Evolutionary conservation across 768 basidiomycete species (phyloP), one percentile per base, ranked within the genome.

Genomic region (Gloeopeniophorella convolvens): DNA sequence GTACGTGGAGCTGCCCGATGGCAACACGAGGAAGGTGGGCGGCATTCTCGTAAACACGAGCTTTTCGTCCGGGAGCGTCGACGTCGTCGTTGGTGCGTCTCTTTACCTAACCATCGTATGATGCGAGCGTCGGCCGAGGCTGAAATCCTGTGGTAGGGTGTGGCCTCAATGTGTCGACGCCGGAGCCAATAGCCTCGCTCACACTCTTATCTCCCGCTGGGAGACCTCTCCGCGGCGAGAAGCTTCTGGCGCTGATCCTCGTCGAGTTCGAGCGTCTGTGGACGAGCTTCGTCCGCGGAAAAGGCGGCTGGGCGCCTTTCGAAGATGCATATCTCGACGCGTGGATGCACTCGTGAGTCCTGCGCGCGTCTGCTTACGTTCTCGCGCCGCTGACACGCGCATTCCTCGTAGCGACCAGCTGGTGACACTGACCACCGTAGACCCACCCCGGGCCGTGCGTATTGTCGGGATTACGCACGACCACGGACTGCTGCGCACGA

Each of bases 281-380:
- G 92, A 64, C 67, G 6, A 65, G 63, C 2, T 98, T 97, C 61
- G 60, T 92, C 23, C 64, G 69, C 15, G 73, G 74, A 32, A 65
- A 70, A 18, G 87, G 89, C 0, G 81, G 78, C 3, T 98, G 98
- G 63, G 78, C 73, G 23, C 79, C 87, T 0, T 95, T 98, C 66
- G 74, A 89, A 69, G 76, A 81, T 31, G 70, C 78, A 26, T 99
- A 98, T 65, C 76, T 85, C 27, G 69, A 77, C 20, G 68, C 81
- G 18, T 99, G 96, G 95, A 69, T 98, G 48, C 95, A 98, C 65
- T 85, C 86, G 94, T 97, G 47, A 58, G 92, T 82, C 18, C 1
- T 18, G 8, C 23, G n/a, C 20, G 31, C 40, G 27, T 31, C 23
- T 48, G 34, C 16, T 31, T 39, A 16, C n/a, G 16, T 49, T n/a